Percentiles rank a stretch among this genome's conserved stretches.
Evolutionary conservation across 2,329 filamentous ascomycete genomes (phyloP).

Genomic region (Hypoxylon sp.): DNA sequence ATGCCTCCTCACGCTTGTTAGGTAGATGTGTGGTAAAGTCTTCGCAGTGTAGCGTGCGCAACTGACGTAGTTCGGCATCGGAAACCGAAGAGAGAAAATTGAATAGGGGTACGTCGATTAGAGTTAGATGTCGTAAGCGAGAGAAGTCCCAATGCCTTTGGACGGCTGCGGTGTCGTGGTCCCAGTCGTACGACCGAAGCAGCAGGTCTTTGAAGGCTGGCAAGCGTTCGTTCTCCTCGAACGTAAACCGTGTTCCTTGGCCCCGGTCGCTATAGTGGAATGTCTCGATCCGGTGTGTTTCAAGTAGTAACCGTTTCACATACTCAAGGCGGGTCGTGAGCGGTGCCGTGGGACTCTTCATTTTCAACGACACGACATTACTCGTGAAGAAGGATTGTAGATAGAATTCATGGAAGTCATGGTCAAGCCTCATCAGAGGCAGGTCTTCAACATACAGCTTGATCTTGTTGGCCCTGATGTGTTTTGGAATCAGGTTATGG

Average conservation of each 20-base stretch:
- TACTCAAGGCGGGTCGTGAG: conserved; percentile 56
- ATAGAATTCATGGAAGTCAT: conserved; percentile 53
- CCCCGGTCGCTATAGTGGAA: conserved; percentile 60
- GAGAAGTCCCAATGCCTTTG: conserved; percentile 61
- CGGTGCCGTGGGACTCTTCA: conserved; percentile 55
- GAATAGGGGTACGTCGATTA: conserved; percentile 59
- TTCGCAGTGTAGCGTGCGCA: conserved; percentile 57
- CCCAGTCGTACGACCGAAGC: conserved; percentile 63
- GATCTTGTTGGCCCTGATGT: conserved; percentile 47
- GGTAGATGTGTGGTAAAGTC: conserved; percentile 58
- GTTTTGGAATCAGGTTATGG: conserved; percentile 52
- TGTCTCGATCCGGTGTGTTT: conserved; percentile 51
- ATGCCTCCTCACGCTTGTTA: conserved; percentile 56
- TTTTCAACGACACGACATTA: conserved; percentile 56
- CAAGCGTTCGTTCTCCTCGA: conserved; percentile 55
- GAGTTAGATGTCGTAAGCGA: conserved; percentile 54
- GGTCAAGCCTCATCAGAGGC: conserved; percentile 54
- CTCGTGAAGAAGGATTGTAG: conserved; percentile 55
- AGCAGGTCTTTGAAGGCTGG: conserved; percentile 57
- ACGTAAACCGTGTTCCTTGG: conserved; percentile 59
- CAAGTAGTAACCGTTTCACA: conserved; percentile 58
- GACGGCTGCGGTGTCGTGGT: conserved; percentile 55
- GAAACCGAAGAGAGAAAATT: conserved; percentile 59
- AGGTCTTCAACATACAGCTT: conserved; percentile 57
- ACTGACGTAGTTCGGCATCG: conserved; percentile 52